phyloP scores from a whole-genome alignment of 2,329 filamentous ascomycete genomes.

The Diaporthe ampelina region DNA sequence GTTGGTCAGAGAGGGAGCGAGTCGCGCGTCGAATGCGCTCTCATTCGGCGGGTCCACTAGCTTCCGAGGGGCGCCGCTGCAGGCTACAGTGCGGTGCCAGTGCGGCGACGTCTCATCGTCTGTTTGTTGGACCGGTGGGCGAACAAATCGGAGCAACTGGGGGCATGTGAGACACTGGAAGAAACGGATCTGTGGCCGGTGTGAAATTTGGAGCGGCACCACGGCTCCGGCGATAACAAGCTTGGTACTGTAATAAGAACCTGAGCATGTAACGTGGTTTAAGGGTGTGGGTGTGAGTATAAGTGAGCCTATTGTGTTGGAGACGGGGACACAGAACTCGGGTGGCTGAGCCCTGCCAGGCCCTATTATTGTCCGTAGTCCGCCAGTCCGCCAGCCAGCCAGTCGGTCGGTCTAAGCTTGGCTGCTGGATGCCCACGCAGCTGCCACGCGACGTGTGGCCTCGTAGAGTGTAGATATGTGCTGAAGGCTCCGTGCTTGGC shows the following conservation, averaged over 20 bases:
- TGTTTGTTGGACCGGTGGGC: slow-evolving; percentile 19
- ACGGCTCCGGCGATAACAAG: slow-evolving; percentile 28
- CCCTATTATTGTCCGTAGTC: neutral
- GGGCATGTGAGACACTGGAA: slow-evolving; percentile 28
- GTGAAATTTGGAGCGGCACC: slow-evolving; percentile 31
- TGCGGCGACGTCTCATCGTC: slow-evolving; percentile 32
- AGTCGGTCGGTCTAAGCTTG: neutral
- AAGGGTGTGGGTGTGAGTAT: neutral
- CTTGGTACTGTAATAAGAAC: slow-evolving; percentile 20
- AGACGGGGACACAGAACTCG: neutral
- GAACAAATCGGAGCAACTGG: slow-evolving; percentile 29
- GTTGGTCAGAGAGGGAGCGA: slow-evolving; percentile 24
- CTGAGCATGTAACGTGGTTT: slow-evolving; percentile 25
- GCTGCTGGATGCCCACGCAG: neutral
- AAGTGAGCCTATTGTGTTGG: neutral
- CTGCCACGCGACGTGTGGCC: slow-evolving; percentile 2
- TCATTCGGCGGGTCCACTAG: slow-evolving; percentile 30
- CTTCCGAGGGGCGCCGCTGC: slow-evolving; percentile 25
- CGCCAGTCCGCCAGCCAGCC: no score
- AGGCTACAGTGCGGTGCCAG: slow-evolving; percentile 31
- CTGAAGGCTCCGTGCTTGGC: slow-evolving; percentile 15
- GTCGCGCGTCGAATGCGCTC: slow-evolving; percentile 23
- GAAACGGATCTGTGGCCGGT: slow-evolving; percentile 34
- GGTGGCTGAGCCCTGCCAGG: slow-evolving; percentile 14
- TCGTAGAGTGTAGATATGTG: neutral